Base-by-base conservation (phyloP, 768 basidiomycete genomes). In the Lactarius vividus region DNA sequence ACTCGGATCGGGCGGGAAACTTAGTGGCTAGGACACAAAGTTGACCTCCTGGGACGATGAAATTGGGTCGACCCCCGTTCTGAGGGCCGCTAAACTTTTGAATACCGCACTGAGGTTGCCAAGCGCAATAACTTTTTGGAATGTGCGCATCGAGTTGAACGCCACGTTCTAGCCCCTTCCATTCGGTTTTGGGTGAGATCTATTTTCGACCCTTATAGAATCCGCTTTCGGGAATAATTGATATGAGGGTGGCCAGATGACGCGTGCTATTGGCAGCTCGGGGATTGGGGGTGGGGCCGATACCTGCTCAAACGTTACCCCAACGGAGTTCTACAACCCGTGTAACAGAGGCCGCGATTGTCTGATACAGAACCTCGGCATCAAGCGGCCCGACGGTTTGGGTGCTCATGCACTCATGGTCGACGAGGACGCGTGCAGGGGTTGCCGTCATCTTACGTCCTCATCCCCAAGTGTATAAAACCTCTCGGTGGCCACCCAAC, bases 1-100 rank as follows among this genome's bases (percentile, higher is more conserved):
- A 55, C 26, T 29, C 61, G 53, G 60, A 54, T 61, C 60, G 60
- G 59, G 59, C 60, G 49, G 59, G 61, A 37, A 62, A 40, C 35
- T 31, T 11, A 20, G 61, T 62, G 61, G 61, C 61, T 54, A 16
- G 18, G 56, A 31, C 33, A 13, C 3, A 37, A 11, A 26, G 23
- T 16, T 35, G 35, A 23, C 33, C 33, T 37, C 57, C n/a, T 8
- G 18, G 29, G 55, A 35, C 4, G 23, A 28, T 20, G 23, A 9
- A 56, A 31, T 55, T 33, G 28, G n/a, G 15, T 52, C 15, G 29
- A 33, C 31, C 31, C 54, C n/a, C 31, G 35, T 31, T 33, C 4
- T 49, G 33, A 52, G 15, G n/a, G 28, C 15, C 31, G 20, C 53
- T n/a, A 28, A 9, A 26, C 29, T 29, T 42, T 31, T 6, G 61